phyloP scores from a whole-genome alignment of 148 eudicot genomes.

The Nepenthes gracilis region DNA sequence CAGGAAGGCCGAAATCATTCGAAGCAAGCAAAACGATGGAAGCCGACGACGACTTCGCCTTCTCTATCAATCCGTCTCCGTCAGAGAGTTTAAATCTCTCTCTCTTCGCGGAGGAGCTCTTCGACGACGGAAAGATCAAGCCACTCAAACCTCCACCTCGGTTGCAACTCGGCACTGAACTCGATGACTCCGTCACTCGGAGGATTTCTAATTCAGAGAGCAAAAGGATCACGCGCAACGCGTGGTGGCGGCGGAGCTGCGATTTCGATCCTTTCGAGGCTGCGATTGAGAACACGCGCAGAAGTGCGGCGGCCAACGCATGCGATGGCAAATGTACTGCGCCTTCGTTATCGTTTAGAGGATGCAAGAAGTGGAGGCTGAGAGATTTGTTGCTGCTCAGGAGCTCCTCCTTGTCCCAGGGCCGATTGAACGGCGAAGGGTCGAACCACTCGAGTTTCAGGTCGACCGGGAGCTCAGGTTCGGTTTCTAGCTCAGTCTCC shows the following conservation, averaged over 20 bases:
- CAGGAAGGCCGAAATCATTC: slow-evolving; percentile 7
- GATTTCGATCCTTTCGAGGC: slow-evolving; percentile 1
- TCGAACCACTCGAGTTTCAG: slow-evolving; percentile 1
- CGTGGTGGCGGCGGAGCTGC: slow-evolving; percentile 3
- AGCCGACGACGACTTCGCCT: slow-evolving; percentile 1
- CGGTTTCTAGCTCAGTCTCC: background rate
- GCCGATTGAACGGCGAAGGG: background rate
- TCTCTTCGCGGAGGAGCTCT: slow-evolving; percentile 15
- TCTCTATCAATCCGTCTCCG: slow-evolving; percentile 26
- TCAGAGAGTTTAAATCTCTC: slow-evolving; percentile 4
- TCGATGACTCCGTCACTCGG: background rate
- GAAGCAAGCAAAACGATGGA: background rate
- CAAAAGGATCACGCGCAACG: slow-evolving; percentile 1
- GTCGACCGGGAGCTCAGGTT: background rate
- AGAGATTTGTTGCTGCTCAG: background rate
- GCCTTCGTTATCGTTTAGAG: background rate
- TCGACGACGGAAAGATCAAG: slow-evolving; percentile 38
- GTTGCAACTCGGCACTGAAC: background rate
- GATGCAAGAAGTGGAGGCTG: background rate
- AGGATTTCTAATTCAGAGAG: background rate
- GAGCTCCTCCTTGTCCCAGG: background rate
- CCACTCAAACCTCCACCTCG: slow-evolving; percentile 19
- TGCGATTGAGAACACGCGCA: slow-evolving; percentile 1
- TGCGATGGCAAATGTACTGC: background rate
- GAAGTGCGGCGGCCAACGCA: background rate